Evolutionary conservation across 352 stramenopile species (phyloP).

Genomic region (Thraustotheca clavata): DNA sequence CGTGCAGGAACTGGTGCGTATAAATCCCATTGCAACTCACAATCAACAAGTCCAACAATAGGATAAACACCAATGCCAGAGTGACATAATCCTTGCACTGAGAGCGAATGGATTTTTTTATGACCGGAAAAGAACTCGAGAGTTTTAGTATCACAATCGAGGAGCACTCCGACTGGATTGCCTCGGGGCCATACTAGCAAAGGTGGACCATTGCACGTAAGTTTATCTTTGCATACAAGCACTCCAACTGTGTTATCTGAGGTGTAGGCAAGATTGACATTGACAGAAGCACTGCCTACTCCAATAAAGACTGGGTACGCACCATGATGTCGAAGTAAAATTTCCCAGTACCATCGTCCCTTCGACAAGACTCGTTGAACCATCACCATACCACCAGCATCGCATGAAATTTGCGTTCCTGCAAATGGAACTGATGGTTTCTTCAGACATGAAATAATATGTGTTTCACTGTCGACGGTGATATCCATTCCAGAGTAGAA

Average conservation of each 20-base stretch:
- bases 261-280: constrained; percentile 40
- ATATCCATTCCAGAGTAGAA: neutral
- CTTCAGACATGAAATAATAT: neutral
- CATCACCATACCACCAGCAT: constrained; percentile 43
- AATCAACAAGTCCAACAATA: constrained; percentile 44
- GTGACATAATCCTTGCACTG: constrained; percentile 23
- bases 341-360: constrained; percentile 78
- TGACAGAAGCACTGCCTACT: constrained; percentile 36
- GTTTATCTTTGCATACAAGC: constrained; percentile 34
- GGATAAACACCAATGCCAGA: constrained; percentile 35
- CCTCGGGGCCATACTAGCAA: neutral
- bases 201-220: neutral
- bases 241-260: constrained; percentile 25
- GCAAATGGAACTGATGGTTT: neutral
- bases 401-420: neutral
- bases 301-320: constrained; percentile 66
- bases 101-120: constrained; percentile 31
- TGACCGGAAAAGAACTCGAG: constrained; percentile 48
- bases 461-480: constrained; percentile 9
- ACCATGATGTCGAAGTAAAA: constrained; percentile 41
- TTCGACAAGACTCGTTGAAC: constrained; percentile 50
- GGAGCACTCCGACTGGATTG: constrained; percentile 15
- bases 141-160: constrained; percentile 37
- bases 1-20: constrained; percentile 43
- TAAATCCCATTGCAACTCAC: constrained; percentile 63